Evolutionary conservation across 2,329 filamentous ascomycete genomes (phyloP).

Genomic region (Aschersonia sp.): DNA sequence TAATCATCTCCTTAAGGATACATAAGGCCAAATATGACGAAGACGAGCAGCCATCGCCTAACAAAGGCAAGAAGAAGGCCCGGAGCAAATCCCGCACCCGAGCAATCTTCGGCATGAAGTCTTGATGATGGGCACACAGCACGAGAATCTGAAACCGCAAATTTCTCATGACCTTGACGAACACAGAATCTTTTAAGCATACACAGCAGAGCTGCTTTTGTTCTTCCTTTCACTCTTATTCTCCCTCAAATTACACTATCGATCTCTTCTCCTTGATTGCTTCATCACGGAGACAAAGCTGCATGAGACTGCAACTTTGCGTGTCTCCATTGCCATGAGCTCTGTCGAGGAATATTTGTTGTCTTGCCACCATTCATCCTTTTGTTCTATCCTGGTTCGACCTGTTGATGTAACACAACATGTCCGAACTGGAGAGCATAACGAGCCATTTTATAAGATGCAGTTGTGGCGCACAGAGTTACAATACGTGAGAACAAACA

Average conservation of each 20-base stretch:
- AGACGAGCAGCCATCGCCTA: slow-evolving; percentile 30
- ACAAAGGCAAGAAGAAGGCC: slow-evolving; percentile 44
- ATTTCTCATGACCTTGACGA: neutral
- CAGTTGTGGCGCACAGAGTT: too few species aligned
- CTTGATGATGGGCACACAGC: slow-evolving; percentile 1
- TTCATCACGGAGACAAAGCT: neutral
- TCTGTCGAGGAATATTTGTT: too few species aligned
- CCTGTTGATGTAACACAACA: too few species aligned
- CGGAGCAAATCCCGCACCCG: slow-evolving; percentile 66
- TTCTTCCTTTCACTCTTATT: neutral
- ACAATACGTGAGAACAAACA: too few species aligned
- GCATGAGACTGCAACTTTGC: neutral
- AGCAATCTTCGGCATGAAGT: slow-evolving; percentile 50
- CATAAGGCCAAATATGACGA: slow-evolving; percentile 90
- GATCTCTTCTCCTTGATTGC: too few species aligned
- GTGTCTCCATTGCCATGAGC: too few species aligned
- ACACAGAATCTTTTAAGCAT: slow-evolving; percentile 13
- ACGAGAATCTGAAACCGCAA: neutral
- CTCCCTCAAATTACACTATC: too few species aligned
- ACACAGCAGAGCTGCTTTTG: slow-evolving; percentile 13
- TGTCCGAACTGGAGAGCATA: too few species aligned
- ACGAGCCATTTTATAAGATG: too few species aligned
- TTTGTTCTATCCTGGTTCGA: too few species aligned
- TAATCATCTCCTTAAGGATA: slow-evolving; percentile 48
- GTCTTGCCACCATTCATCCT: too few species aligned